Evolutionary conservation across 441 rosid genomes (phyloP), one percentile per base, ranked within the genome.

Genomic region (Pelargonium fulgidum): DNA sequence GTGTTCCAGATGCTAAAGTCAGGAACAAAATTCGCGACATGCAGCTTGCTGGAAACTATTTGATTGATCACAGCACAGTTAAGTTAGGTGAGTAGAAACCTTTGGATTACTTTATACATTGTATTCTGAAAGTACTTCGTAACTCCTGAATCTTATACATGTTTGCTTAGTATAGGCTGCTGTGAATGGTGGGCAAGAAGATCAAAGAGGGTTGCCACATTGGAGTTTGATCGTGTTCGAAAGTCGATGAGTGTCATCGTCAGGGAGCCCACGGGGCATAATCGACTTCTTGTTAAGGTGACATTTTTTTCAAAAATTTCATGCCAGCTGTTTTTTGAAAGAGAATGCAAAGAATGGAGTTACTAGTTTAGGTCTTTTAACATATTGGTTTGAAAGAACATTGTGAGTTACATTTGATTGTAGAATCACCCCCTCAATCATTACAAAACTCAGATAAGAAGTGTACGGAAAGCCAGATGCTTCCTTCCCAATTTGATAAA

Each of bases 161-260:
- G 4, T 19, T 61, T 12, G 36, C 59, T 48, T 62, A 56, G 56
- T 24, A 17, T 75, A 92, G 97, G 97, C 73, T 92, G 89, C 78
- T 92, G 87, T 70, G 83, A 81, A 67, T 67, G 78, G 66, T 95
- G 95, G 98, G 84, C 73, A 74, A 79, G 81, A 78, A 76, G 78
- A 77, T 94, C 85, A 70, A 84, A 74, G 70, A 86, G 97, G 70
- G 82, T 90, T 74, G 97, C 96, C 70, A 92, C 99, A 61, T 88
- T 95, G 67, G 99, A 95, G 84, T 95, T 95, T 17, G 97, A 90
- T 67, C 93, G 90, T 5, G 97, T 90, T 75, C 69, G 99, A 59
- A 94, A 94, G 78, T 94, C 99, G 54, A 92, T 92, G 99, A 97
- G 98, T 79, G 97, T 92, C 75, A 89, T 94, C 75, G 93, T 89